Evolutionary conservation across 495 filamentous ascomycete genomes (phyloP).

Genomic region (Patellaria atrata): DNA sequence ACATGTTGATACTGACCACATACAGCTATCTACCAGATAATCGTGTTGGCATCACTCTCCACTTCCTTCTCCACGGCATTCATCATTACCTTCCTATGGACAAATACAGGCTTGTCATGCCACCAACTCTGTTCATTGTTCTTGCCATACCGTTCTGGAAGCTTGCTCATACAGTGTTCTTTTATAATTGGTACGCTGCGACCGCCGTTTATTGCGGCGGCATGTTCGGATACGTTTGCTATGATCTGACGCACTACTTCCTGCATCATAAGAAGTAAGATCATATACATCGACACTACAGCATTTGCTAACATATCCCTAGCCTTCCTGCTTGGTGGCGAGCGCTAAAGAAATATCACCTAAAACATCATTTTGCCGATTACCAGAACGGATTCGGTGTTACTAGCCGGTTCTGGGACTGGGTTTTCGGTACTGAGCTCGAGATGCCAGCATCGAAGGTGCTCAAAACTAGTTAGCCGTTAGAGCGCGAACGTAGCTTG

Average conservation of each 20-base stretch:
- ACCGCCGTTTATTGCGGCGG: slow-evolving; percentile 71
- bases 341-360: slow-evolving; percentile 88
- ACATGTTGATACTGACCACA: slow-evolving; percentile 13
- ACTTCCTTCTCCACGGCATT: slow-evolving; percentile 93
- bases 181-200: slow-evolving; percentile 70
- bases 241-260: slow-evolving; percentile 98
- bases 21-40: slow-evolving; percentile 88
- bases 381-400: slow-evolving; percentile 98
- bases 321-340: slow-evolving; percentile 76
- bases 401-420: slow-evolving; percentile 95
- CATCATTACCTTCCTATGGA: slow-evolving; percentile 99
- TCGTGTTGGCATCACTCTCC: slow-evolving; percentile 68
- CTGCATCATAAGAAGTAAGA: slow-evolving; percentile 88
- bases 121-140: slow-evolving; percentile 70
- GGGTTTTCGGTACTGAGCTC: slow-evolving; percentile 78
- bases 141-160: slow-evolving; percentile 90
- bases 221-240: slow-evolving; percentile 89
- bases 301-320: slow-evolving; percentile 11
- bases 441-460: slow-evolving; percentile 29
- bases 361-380: slow-evolving; percentile 92
- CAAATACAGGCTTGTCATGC: slow-evolving; percentile 92
- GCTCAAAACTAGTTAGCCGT: too few relatives aligned
- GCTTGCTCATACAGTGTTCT: slow-evolving; percentile 72
- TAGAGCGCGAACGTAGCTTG: too few relatives aligned
- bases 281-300: background rate